Evolutionary conservation across 2,329 filamentous ascomycete genomes (phyloP).

Genomic region (Xylaria sp.): DNA sequence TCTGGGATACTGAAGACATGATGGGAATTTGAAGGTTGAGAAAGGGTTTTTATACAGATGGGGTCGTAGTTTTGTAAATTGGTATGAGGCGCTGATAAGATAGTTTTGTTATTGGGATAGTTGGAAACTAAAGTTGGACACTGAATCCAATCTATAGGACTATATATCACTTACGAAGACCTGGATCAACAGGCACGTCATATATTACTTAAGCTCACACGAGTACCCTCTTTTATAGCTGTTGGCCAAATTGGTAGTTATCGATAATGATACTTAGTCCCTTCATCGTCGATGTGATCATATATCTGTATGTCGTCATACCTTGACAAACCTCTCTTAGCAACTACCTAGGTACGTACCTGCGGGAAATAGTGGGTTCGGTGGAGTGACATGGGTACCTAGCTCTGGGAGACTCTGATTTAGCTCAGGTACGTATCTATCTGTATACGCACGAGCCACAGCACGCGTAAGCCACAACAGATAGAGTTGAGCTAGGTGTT

Average conservation of each 20-base stretch:
- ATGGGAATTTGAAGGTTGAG: constrained; percentile 51
- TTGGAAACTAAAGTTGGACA: not conserved
- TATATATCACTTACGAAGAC: constrained; percentile 3
- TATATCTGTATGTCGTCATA: constrained; percentile 35
- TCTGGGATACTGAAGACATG: constrained; percentile 65
- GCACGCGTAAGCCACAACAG: constrained; percentile 3
- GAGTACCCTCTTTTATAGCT: not conserved
- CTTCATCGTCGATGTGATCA: constrained; percentile 27
- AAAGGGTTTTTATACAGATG: not conserved
- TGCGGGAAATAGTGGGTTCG: not conserved
- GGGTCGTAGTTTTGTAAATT: not conserved
- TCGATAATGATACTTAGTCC: not conserved
- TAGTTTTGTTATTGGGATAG: not conserved
- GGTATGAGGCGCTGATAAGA: not conserved
- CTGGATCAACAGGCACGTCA: constrained; percentile 24
- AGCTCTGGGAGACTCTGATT: not conserved
- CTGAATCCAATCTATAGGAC: not conserved
- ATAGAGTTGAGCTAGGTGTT: not conserved
- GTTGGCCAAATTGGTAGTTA: not conserved
- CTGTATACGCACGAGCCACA: not conserved
- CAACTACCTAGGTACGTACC: not conserved
- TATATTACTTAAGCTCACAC: constrained; percentile 4
- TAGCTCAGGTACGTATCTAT: not conserved
- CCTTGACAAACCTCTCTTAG: not conserved
- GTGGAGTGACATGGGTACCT: constrained; percentile 11